Evolutionary conservation across 2,329 filamentous ascomycete genomes (phyloP).

Genomic region (Scedosporium dehoogii): DNA sequence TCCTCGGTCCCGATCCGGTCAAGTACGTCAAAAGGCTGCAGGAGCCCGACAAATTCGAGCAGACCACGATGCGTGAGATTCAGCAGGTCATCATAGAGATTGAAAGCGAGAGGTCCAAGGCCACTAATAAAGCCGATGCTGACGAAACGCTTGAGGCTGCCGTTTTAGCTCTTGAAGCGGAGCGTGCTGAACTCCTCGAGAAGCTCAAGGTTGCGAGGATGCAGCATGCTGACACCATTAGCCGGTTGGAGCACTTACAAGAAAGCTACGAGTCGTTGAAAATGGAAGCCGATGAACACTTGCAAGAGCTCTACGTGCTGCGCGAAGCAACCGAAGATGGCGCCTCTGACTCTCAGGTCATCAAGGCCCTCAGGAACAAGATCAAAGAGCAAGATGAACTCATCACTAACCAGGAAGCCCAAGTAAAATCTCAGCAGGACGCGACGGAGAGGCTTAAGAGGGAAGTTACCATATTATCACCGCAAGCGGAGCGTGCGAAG

Average conservation of each 20-base stretch:
- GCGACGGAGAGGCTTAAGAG: constrained; percentile 32
- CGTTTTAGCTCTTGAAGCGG: constrained; percentile 45
- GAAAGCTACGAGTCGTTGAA: constrained; percentile 56
- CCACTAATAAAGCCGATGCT: constrained; percentile 24
- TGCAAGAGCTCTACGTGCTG: constrained; percentile 41
- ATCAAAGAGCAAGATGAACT: constrained; percentile 60
- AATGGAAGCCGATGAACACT: constrained; percentile 49
- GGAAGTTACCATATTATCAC: constrained; percentile 37
- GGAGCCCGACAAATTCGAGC: constrained; percentile 23
- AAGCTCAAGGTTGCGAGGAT: constrained; percentile 45
- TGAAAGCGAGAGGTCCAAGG: constrained; percentile 17
- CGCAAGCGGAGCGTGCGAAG: constrained; percentile 37
- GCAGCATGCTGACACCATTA: constrained; percentile 47
- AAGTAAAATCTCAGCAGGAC: constrained; percentile 42
- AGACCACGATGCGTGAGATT: constrained; percentile 31
- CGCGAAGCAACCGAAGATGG: constrained; percentile 41
- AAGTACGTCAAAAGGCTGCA: constrained; percentile 40
- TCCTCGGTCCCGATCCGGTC: constrained; percentile 46
- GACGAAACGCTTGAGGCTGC: constrained; percentile 29
- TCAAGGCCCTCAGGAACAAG: constrained; percentile 44
- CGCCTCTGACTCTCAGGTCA: constrained; percentile 39
- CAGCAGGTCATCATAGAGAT: constrained; percentile 35
- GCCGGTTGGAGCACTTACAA: constrained; percentile 49
- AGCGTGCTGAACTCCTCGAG: constrained; percentile 38
- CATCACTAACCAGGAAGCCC: constrained; percentile 60